A percentile compares a stretch with the other conserved stretches of the same genome.
phyloP scores from a whole-genome alignment of 225 moss, liverwort and hornwort genomes.

The Neckera pumila region DNA sequence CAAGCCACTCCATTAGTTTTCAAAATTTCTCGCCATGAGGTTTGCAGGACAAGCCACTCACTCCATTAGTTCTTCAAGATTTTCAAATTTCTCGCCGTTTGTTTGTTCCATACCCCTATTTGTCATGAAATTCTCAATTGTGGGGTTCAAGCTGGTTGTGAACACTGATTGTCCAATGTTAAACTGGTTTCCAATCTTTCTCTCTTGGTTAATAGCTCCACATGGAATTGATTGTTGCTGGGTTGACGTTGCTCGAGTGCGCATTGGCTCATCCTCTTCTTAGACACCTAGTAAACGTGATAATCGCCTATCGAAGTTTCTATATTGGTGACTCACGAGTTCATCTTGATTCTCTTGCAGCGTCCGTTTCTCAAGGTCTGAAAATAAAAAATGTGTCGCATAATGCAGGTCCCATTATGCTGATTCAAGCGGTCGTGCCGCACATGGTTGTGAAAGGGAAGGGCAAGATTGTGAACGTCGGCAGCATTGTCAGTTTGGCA shows the following conservation, averaged over 20 bases:
- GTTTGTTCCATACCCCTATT: not conserved
- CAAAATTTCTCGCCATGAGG: not conserved
- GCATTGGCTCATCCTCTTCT: not conserved
- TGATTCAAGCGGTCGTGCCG: slow-evolving; percentile 67
- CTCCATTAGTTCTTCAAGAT: not conserved
- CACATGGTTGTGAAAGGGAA: slow-evolving; percentile 51
- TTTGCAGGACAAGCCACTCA: not conserved
- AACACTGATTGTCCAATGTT: not conserved
- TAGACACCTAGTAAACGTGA: not conserved
- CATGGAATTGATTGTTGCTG: not conserved
- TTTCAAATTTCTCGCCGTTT: not conserved
- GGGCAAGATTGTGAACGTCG: slow-evolving; percentile 61
- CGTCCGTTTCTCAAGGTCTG: not conserved
- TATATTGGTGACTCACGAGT: not conserved
- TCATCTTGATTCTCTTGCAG: not conserved
- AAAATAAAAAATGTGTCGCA: not conserved
- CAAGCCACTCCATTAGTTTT: not conserved
- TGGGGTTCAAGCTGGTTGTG: not conserved
- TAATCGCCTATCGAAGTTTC: not conserved
- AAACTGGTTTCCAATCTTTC: not conserved
- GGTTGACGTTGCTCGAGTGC: not conserved
- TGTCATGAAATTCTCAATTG: not conserved
- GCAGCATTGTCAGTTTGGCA: slow-evolving; percentile 25
- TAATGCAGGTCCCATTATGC: slow-evolving; percentile 39
- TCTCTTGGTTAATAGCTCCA: too few species aligned